phyloP scores from a whole-genome alignment of 768 basidiomycete genomes.

The Suillus spraguei region DNA sequence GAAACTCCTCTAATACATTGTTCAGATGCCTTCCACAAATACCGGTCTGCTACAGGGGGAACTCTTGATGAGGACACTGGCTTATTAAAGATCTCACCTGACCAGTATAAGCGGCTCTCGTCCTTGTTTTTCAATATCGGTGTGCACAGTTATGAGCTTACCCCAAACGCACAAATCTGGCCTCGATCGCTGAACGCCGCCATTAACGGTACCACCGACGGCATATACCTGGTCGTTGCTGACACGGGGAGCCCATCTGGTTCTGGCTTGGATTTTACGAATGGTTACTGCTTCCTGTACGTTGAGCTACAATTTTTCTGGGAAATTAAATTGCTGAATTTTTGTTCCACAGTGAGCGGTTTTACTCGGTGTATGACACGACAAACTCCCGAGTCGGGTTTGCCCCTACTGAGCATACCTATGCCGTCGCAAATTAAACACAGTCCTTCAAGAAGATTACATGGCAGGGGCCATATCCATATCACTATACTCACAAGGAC shows the following conservation, averaged over 20 bases:
- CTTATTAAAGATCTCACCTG: conserved; percentile 14
- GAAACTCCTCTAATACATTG: background rate
- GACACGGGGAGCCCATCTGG: conserved; percentile 19
- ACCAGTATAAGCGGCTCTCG: conserved; percentile 9
- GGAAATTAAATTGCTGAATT: background rate
- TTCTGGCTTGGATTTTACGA: conserved; percentile 25
- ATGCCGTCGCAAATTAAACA: background rate
- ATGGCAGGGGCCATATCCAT: background rate
- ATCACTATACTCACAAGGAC: background rate
- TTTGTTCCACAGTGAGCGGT: conserved; percentile 27
- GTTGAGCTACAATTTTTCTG: conserved; percentile 5
- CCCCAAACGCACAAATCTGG: conserved; percentile 14
- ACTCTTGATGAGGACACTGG: conserved; percentile 17
- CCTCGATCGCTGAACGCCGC: conserved; percentile 22
- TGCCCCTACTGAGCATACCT: conserved; percentile 36
- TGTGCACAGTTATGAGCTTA: background rate
- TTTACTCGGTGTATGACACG: conserved; percentile 39
- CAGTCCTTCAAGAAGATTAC: background rate
- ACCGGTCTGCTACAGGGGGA: conserved; percentile 12
- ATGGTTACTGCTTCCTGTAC: conserved; percentile 7
- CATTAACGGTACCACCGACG: conserved; percentile 18
- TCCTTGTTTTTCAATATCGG: conserved; percentile 12
- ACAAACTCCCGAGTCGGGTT: conserved; percentile 35
- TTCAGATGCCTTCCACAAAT: background rate
- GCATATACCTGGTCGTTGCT: conserved; percentile 20